Evolutionary conservation across 2,329 filamentous ascomycete species (phyloP).

Genomic region (Diaporthe citriasiana): DNA sequence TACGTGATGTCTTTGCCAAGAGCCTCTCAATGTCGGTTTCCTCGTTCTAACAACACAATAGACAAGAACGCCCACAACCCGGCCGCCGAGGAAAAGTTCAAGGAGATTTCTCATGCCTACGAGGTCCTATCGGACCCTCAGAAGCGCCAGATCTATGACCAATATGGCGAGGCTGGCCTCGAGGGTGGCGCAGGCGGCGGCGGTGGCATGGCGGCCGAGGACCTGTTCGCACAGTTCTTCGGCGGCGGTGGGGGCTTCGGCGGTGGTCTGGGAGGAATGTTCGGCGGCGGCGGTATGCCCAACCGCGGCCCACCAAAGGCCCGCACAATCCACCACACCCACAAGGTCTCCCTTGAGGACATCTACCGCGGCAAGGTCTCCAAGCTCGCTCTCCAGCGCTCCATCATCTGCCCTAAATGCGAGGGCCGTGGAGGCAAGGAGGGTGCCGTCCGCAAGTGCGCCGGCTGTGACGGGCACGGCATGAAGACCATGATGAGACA

Average conservation of each 20-base stretch:
- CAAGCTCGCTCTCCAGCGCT: slow-evolving; percentile 97
- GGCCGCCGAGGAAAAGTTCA: slow-evolving; percentile 96
- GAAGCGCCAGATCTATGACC: slow-evolving; percentile 93
- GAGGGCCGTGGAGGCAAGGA: slow-evolving; percentile 96
- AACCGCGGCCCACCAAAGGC: slow-evolving; percentile 88
- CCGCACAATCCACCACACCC: slow-evolving; percentile 96
- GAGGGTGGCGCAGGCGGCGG: slow-evolving; percentile 85
- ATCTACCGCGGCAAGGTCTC: slow-evolving; percentile 98
- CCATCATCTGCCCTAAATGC: slow-evolving; percentile 95
- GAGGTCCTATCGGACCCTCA: slow-evolving; percentile 93
- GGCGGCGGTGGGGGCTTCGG: slow-evolving; percentile 76
- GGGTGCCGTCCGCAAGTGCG: slow-evolving; percentile 93
- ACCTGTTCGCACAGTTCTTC: slow-evolving; percentile 98
- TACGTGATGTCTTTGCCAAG: slow-evolving; percentile 59
- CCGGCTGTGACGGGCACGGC: slow-evolving; percentile 91
- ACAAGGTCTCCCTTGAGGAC: slow-evolving; percentile 98
- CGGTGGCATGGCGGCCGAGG: slow-evolving; percentile 93
- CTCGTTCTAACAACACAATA: slow-evolving; percentile 54
- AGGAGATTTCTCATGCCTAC: slow-evolving; percentile 95
- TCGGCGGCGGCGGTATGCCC: slow-evolving; percentile 82
- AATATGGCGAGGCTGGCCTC: slow-evolving; percentile 97
- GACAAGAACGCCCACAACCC: slow-evolving; percentile 98
- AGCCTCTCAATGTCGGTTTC: neutral
- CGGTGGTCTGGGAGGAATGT: slow-evolving; percentile 84
- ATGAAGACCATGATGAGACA: slow-evolving; percentile 99